Evolutionary conservation across 2,329 filamentous ascomycete genomes (phyloP).

Genomic region (Trichoderma arundinaceum): DNA sequence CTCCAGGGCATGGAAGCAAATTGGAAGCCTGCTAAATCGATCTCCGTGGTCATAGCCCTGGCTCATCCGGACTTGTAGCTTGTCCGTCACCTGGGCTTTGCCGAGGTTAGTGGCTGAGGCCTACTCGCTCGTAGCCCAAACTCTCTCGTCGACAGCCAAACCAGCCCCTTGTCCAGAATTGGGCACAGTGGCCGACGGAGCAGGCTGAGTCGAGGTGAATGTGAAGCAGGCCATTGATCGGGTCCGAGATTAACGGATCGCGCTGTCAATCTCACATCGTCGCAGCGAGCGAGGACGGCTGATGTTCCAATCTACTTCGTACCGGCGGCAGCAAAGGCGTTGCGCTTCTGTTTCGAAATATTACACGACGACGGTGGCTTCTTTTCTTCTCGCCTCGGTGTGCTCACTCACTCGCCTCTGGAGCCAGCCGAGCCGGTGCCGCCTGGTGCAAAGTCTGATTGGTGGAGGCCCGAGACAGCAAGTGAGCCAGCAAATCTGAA

Average conservation of each 20-base stretch:
- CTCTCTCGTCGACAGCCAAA: no score
- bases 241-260: conserved; percentile 26
- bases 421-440: no score
- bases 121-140: no score
- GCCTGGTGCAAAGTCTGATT: no score
- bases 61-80: no score
- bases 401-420: no score
- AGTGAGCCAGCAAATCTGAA: no score
- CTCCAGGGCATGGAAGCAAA: conserved; percentile 10
- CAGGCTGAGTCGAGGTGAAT: neutral
- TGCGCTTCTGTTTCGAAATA: no score
- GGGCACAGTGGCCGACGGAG: conserved; percentile 8
- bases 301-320: neutral
- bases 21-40: conserved; percentile 22
- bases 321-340: neutral
- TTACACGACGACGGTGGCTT: no score
- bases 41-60: neutral
- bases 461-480: no score
- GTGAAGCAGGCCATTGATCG: conserved; percentile 6
- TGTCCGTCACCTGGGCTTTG: neutral
- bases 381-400: no score
- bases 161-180: conserved; percentile 6
- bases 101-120: conserved; percentile 7
- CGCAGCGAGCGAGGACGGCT: neutral
- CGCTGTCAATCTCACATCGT: conserved; percentile 19